Conservation (phyloP, 177 flowering plant genomes). For the Vitis hybrid region DNA sequence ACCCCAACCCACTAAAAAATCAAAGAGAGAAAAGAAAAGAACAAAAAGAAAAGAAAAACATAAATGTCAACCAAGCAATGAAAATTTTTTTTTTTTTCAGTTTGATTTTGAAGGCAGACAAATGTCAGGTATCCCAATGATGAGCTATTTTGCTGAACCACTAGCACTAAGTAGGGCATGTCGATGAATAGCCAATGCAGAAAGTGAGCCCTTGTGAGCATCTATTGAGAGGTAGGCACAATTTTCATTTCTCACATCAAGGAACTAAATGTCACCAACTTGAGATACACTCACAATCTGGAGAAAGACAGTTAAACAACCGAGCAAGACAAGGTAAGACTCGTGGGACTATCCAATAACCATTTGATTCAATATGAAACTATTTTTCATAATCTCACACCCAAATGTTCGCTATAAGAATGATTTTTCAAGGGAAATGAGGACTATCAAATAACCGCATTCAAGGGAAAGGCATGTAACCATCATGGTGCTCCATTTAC, state of each 20-base stretch:
- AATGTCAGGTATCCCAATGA: slow-evolving; percentile 18
- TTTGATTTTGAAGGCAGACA: too few relatives aligned
- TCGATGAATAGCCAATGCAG: slow-evolving; percentile 89
- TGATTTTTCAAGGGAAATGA: neutral
- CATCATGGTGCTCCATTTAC: too few relatives aligned
- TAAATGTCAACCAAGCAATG: too few relatives aligned
- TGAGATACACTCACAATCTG: slow-evolving; percentile 95
- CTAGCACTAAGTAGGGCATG: slow-evolving; percentile 95
- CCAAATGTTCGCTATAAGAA: neutral
- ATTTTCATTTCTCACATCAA: slow-evolving; percentile 65
- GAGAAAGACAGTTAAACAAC: neutral
- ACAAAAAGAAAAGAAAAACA: too few relatives aligned
- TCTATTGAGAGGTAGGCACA: slow-evolving; percentile 68
- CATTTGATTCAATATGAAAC: too few relatives aligned
- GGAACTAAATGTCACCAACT: slow-evolving; percentile 89
- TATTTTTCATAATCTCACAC: neutral
- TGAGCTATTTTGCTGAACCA: slow-evolving; percentile 87
- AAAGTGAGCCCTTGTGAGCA: slow-evolving; percentile 87
- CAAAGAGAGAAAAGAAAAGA: too few relatives aligned
- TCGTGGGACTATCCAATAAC: too few relatives aligned
- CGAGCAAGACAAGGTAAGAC: neutral
- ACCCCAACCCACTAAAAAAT: too few relatives aligned
- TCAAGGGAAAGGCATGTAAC: too few relatives aligned
- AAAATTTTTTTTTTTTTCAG: too few relatives aligned
- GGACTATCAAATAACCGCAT: too few relatives aligned